A percentile compares a stretch with the other conserved stretches of the same genome.
These are phyloP conservation scores for Angophora floribunda DNA, from an alignment of 345 rosid genomes.

Conservation along the genomic window DNA sequence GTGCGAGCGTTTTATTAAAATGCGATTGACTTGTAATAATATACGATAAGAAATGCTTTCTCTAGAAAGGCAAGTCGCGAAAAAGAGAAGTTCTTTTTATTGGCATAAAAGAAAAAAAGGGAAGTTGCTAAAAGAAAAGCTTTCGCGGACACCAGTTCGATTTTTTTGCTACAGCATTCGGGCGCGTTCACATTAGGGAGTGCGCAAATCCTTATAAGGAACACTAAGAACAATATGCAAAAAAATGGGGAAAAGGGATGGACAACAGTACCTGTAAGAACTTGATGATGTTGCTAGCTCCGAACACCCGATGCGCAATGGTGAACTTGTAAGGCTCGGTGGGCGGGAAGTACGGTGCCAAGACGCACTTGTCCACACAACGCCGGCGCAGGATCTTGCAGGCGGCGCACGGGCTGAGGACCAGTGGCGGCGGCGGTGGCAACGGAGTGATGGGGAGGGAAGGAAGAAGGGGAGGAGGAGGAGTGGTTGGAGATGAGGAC, in stretches of 20 bases:
- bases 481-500: not conserved
- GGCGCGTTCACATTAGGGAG: not conserved
- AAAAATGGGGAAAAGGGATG: not conserved
- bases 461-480: not conserved
- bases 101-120: not conserved
- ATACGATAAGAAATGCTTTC: not conserved
- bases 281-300: slow-evolving; percentile 44
- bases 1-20: too few relatives aligned
- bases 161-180: not conserved
- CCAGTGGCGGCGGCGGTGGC: not conserved
- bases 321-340: slow-evolving; percentile 35
- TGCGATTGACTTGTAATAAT: not conserved
- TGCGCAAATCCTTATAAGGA: not conserved
- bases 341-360: slow-evolving; percentile 38
- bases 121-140: not conserved
- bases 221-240: not conserved
- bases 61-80: not conserved
- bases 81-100: not conserved
- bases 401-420: slow-evolving; percentile 38
- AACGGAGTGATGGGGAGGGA: not conserved
- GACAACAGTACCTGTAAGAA: slow-evolving; percentile 25
- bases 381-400: slow-evolving; percentile 36
- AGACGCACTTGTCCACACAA: slow-evolving; percentile 26
- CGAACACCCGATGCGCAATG: slow-evolving; percentile 36
- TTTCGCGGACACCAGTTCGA: not conserved